Conservation (phyloP, 345 rosid genomes). For the Sonneratia caseolaris region DNA sequence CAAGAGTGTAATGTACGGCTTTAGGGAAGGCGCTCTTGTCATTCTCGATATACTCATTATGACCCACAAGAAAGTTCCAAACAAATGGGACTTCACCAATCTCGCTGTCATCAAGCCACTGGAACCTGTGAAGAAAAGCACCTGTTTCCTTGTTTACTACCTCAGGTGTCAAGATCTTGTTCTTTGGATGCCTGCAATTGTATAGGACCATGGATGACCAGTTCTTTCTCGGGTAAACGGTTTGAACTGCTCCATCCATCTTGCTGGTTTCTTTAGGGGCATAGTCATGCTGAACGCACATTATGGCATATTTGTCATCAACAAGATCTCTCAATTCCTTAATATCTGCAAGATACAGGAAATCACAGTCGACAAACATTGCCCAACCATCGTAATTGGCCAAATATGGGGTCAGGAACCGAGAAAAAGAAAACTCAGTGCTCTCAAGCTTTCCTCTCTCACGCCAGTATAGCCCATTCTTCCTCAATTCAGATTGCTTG, state of each 20-base stretch:
- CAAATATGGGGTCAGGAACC: slow-evolving; percentile 81
- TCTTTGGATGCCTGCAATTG: slow-evolving; percentile 88
- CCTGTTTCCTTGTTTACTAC: slow-evolving; percentile 66
- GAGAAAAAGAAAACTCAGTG: slow-evolving; percentile 89
- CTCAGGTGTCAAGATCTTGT: slow-evolving; percentile 59
- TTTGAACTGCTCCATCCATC: slow-evolving; percentile 97
- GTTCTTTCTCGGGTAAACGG: slow-evolving; percentile 92
- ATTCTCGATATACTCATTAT: slow-evolving; percentile 56
- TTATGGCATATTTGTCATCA: slow-evolving; percentile 79
- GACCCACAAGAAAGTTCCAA: slow-evolving; percentile 98
- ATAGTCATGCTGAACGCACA: slow-evolving; percentile 97
- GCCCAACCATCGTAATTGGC: slow-evolving; percentile 91
- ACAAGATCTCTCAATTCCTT: slow-evolving; percentile 64
- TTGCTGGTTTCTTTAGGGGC: slow-evolving; percentile 82
- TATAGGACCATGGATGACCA: slow-evolving; percentile 99
- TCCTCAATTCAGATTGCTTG: slow-evolving; percentile 70
- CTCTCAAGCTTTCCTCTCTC: slow-evolving; percentile 76
- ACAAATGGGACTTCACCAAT: slow-evolving; percentile 79
- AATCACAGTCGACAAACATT: slow-evolving; percentile 92
- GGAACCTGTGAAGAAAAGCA: slow-evolving; percentile 91
- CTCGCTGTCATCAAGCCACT: slow-evolving; percentile 86
- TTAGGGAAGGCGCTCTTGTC: slow-evolving; percentile 59
- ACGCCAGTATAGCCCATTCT: slow-evolving; percentile 69
- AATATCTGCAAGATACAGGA: slow-evolving; percentile 77
- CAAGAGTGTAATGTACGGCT: slow-evolving; percentile 86